Percentiles rank a stretch among this genome's conserved stretches.
Evolutionary conservation across 495 filamentous ascomycete genomes (phyloP).

Genomic region (Cercophora newfieldiana): DNA sequence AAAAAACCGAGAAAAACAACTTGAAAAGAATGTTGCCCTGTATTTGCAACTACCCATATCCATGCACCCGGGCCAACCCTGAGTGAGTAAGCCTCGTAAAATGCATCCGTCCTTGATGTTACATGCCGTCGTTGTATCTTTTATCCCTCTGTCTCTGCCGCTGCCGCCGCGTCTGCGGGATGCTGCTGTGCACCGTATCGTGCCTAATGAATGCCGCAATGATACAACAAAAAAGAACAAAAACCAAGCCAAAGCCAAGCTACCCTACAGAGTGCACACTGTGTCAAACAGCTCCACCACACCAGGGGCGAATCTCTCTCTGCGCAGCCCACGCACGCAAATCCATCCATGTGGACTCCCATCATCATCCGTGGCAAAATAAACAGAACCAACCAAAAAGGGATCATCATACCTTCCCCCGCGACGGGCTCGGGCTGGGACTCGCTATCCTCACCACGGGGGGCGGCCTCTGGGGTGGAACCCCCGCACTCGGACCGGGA

Average conservation of each 20-base stretch:
- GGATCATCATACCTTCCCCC: neutral
- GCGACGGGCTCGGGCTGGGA: conserved; percentile 11
- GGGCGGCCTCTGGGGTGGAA: neutral
- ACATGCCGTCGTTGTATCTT: neutral
- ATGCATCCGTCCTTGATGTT: neutral
- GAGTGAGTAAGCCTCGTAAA: neutral
- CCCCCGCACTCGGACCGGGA: neutral
- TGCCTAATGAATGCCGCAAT: neutral
- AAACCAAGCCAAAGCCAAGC: neutral
- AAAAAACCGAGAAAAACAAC: neutral
- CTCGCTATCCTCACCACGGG: conserved; percentile 25
- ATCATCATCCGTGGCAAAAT: too few relatives aligned
- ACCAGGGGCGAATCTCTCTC: too few relatives aligned
- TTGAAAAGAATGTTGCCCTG: neutral
- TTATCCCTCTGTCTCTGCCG: neutral
- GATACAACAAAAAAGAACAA: too few relatives aligned
- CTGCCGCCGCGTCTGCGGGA: neutral
- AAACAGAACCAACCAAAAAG: neutral
- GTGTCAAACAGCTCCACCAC: neutral
- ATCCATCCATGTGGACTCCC: too few relatives aligned
- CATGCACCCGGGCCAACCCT: too few relatives aligned
- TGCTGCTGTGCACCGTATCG: neutral
- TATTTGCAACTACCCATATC: neutral
- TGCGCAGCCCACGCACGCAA: too few relatives aligned
- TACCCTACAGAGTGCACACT: neutral